Conservation (phyloP, 2,329 filamentous ascomycete genomes). For the Passalora sequoiae region DNA sequence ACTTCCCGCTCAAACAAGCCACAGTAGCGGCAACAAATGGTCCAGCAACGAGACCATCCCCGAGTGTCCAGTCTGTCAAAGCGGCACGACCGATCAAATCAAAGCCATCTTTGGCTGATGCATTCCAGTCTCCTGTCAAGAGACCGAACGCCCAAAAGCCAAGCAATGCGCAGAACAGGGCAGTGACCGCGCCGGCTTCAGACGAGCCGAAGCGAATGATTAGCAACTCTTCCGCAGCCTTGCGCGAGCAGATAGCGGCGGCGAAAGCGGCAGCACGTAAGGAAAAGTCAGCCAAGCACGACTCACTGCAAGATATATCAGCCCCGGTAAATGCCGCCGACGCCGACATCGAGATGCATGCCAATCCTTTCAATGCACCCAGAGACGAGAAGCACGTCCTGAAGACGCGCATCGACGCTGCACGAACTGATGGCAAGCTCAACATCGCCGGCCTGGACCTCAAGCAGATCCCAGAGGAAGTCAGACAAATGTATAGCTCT, state of each 20-base stretch:
- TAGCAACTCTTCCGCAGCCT: constrained; percentile 61
- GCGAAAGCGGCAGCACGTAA: constrained; percentile 68
- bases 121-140: constrained; percentile 28
- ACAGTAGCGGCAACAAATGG: constrained; percentile 9
- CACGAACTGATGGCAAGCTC: constrained; percentile 70
- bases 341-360: constrained; percentile 57
- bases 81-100: constrained; percentile 29
- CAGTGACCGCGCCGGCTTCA: constrained; percentile 1
- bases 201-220: constrained; percentile 17
- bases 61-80: constrained; percentile 34
- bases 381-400: constrained; percentile 63
- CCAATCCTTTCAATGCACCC: constrained; percentile 64
- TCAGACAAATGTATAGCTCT: constrained; percentile 85
- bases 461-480: constrained; percentile 71
- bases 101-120: constrained; percentile 30
- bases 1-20: constrained; percentile 17
- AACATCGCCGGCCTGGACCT: constrained; percentile 84
- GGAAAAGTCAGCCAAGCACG: constrained; percentile 24
- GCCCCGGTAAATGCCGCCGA: constrained; percentile 29
- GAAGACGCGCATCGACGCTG: constrained; percentile 65
- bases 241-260: constrained; percentile 88
- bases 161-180: constrained; percentile 3
- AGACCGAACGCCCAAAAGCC: no score
- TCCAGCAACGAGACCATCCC: constrained; percentile 2
- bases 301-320: constrained; percentile 17